phyloP scores from a whole-genome alignment of 1,139 yeast species.

The Insectozyma bohioensis region DNA sequence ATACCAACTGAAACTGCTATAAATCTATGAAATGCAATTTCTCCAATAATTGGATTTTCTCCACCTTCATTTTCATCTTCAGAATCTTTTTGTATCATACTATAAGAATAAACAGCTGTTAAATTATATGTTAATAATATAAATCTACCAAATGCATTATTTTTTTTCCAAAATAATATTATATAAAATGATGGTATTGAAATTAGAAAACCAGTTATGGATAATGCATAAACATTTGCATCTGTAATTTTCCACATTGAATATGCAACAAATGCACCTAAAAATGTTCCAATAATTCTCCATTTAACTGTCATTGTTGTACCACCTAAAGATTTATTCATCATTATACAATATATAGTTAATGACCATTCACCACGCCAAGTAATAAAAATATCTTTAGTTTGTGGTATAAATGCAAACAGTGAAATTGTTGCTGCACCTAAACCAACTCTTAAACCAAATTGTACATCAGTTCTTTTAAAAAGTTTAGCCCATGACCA shows the following conservation, averaged over 20 bases:
- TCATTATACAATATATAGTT: constrained; percentile 76
- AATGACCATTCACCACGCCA: constrained; percentile 90
- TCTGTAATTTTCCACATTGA: constrained; percentile 57
- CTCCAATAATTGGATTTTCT: constrained; percentile 64
- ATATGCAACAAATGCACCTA: constrained; percentile 68
- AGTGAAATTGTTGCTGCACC: constrained; percentile 69
- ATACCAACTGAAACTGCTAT: constrained; percentile 73
- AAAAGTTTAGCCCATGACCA: constrained; percentile 37
- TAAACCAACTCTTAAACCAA: constrained; percentile 75
- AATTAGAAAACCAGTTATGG: constrained; percentile 57
- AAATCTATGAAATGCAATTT: constrained; percentile 78
- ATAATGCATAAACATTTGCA: constrained; percentile 55
- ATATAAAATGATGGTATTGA: constrained; percentile 68
- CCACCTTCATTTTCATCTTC: constrained; percentile 74
- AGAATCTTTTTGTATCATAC: constrained; percentile 59
- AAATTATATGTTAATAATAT: constrained; percentile 75
- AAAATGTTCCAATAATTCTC: constrained; percentile 71
- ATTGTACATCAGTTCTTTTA: constrained; percentile 68
- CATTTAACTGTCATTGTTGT: constrained; percentile 78
- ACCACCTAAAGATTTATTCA: constrained; percentile 87
- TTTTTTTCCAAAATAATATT: constrained; percentile 63
- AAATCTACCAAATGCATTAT: constrained; percentile 69
- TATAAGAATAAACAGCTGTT: constrained; percentile 75
- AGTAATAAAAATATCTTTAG: constrained; percentile 52
- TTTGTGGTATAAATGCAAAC: constrained; percentile 63